A percentile compares a stretch with the other conserved stretches of the same genome.
These are phyloP conservation scores for Acanthamoeba lenticulata DNA, from an alignment of 208 protist species.

Conservation along the genomic window DNA sequence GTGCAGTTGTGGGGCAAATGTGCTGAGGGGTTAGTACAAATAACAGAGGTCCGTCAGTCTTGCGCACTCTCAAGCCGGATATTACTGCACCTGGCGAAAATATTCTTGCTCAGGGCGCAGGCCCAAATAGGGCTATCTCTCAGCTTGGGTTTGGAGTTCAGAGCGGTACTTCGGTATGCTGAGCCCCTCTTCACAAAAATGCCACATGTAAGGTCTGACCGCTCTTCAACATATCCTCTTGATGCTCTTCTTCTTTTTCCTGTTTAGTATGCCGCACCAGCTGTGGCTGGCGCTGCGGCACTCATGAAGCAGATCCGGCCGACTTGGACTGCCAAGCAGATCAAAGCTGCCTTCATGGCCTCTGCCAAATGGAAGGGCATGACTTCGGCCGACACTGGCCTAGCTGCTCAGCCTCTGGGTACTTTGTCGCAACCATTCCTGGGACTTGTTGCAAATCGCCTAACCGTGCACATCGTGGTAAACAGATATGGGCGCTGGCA, in stretches of 20 bases:
- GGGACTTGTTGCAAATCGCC: not conserved
- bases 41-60: not conserved
- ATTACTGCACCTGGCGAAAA: not conserved
- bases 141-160: not conserved
- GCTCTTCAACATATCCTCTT: not conserved
- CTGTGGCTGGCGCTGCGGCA: not conserved
- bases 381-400: not conserved
- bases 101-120: not conserved
- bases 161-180: not conserved
- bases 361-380: not conserved
- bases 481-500: not conserved
- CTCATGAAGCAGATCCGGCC: not conserved
- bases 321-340: not conserved
- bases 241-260: not conserved
- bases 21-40: not conserved
- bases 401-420: not conserved
- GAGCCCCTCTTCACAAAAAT: too few relatives aligned
- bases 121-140: not conserved
- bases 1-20: not conserved
- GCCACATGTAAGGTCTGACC: not conserved
- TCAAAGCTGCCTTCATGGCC: conserved; percentile 9
- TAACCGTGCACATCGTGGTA: not conserved
- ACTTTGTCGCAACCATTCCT: not conserved
- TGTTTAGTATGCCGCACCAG: not conserved
- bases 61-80: not conserved